Evolutionary conservation across 768 basidiomycete species (phyloP).

Genomic region (Plicaturopsis crispa): DNA sequence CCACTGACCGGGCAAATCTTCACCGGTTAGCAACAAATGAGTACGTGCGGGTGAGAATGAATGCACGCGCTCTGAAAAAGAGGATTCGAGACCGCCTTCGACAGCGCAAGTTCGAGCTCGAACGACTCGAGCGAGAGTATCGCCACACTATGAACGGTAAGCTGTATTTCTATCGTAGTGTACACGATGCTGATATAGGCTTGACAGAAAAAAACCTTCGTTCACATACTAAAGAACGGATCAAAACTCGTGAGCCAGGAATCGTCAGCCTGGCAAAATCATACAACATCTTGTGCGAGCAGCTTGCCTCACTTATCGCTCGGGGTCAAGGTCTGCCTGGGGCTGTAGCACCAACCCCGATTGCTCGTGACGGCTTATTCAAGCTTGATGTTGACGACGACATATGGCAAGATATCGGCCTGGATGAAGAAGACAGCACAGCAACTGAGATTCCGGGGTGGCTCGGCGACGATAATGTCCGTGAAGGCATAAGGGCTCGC

Average conservation of each 20-base stretch:
- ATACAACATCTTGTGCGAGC: slow-evolving; percentile 21
- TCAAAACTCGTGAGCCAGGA: slow-evolving; percentile 19
- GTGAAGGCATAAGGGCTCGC: slow-evolving; percentile 9
- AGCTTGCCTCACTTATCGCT: slow-evolving; percentile 14
- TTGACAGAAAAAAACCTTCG: slow-evolving; percentile 17
- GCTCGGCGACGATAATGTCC: slow-evolving; percentile 13
- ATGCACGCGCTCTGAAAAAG: slow-evolving; percentile 13
- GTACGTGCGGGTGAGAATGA: slow-evolving; percentile 10
- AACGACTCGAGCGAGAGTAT: slow-evolving; percentile 9
- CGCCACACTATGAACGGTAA: slow-evolving; percentile 13
- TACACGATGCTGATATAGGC: not conserved
- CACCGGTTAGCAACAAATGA: too few species aligned
- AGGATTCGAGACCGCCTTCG: slow-evolving; percentile 10
- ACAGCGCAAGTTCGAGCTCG: slow-evolving; percentile 13
- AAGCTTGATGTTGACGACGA: slow-evolving; percentile 27
- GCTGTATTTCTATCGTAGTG: not conserved
- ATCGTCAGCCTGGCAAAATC: slow-evolving; percentile 15
- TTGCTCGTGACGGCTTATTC: slow-evolving; percentile 17
- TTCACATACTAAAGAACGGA: slow-evolving; percentile 17
- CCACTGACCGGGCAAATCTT: too few species aligned
- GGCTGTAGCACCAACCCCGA: slow-evolving; percentile 15
- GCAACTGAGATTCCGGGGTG: slow-evolving; percentile 11
- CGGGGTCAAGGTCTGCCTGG: slow-evolving; percentile 13
- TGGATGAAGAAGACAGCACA: slow-evolving; percentile 14
- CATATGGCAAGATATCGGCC: slow-evolving; percentile 26